Base-by-base conservation (phyloP, 2,329 filamentous ascomycete genomes). In the Ophiocordyceps robertsii region DNA sequence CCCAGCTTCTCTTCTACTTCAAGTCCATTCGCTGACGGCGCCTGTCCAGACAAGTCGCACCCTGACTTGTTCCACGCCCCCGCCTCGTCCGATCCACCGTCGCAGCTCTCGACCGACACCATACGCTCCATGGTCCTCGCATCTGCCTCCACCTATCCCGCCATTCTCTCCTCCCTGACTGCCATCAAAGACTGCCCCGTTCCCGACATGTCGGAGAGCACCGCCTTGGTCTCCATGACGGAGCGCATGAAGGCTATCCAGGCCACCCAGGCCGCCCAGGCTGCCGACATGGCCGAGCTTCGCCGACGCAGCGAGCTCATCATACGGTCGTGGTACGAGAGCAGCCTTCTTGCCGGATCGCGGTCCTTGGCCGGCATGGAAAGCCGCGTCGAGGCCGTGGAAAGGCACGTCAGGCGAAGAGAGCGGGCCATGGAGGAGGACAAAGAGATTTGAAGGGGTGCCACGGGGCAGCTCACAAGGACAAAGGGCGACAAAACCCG, bases 311-410 rank as follows among this genome's bases (percentile, higher is more conserved):
- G 73, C 63, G 84, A 78, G 59, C 58, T 59, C 47, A 64, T 74
- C 21, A 62, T 87, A 45, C 72, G 80, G 49, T 62, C 68, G 31
- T 93, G 86, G 82, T 88, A 90, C 60, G 80, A 88, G 57, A 66
- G 75, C 21, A 76, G 78, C 4, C 69, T 92, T 37, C 65, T 94
- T 39, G 72, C 73, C 11, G 77, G 76, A 50, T 81, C 81, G 0
- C 74, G 78, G 50, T 73, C 74, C 44, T 80, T 87, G 65, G 82
- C 81, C 19, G 77, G 82, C 41, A 77, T 82, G 55, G 83, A 93
- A 61, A 70, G 74, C 30, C 69, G 82, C 40, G 60, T 89, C 12
- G 73, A 75, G 58, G 66, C 69, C 46, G 72, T 77, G 8, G 85
- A 92, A 62, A 71, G 75, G 43, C 67, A 68, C 9, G 67, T 90